Evolutionary conservation across 2,329 filamentous ascomycete genomes (phyloP), one percentile per base, ranked within the genome.

Genomic region (Phyllosticta citribraziliensis): DNA sequence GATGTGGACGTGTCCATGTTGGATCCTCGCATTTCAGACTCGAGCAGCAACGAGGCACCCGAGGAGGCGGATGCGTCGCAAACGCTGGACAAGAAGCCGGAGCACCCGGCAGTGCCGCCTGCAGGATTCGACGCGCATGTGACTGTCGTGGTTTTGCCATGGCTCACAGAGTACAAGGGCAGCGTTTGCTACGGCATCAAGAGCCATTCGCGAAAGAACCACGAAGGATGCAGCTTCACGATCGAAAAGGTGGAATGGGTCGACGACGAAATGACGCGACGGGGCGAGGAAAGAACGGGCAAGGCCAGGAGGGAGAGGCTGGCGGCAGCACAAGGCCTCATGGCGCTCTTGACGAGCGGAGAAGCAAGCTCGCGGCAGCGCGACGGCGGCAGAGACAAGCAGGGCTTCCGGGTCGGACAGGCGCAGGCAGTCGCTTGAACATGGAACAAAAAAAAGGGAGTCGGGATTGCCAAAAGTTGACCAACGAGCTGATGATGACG

Each of bases 191-290:
- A 88, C 68, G 93, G 93, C 2, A 83, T 99, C 61, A 86, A 85
- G 66, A 95, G 89, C 65, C 84, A 88, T 63, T 97, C 91, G 80
- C 88, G 85, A 6, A 83, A 81, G 24, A 80, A 76, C 25, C 91
- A 97, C 69, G 91, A 96, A 67, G 92, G 92, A 2, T 83, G 96
- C 72, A 96, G 91, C 71, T 97, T 89, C 74, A 91, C 88, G 81
- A 84, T 99, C 55, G 80, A 86, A 64, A 84, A 85, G 58, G 83
- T 96, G 11, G 85, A 91, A 58, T 97, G 92, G 86, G 89, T 97
- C 0, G 87, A 89, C 64, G 91, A 94, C 12, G 87, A 83, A 0
- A 80, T 70, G 22, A 71, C 72, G 33, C 72, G 68, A 55, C 70
- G 72, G 25, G 73, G 73, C 22, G 72, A 74, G 56, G 73, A 74